These are phyloP conservation scores for Aspergillus arachidicola DNA, from an alignment of 2,329 filamentous ascomycete genomes.

Conservation along the genomic window DNA sequence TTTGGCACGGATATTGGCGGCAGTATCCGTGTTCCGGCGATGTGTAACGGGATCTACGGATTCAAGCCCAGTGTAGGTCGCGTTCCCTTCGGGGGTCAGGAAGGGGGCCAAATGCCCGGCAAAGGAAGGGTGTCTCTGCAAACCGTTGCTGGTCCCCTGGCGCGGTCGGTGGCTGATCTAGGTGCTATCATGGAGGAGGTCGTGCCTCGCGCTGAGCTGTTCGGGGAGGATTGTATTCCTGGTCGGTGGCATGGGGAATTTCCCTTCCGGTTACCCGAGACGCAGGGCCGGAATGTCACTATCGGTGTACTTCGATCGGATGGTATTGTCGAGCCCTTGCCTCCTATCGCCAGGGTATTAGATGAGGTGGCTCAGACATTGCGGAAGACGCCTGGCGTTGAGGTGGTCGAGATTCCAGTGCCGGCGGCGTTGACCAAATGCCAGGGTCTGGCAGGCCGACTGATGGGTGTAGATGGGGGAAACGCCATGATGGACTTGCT, in stretches of 20 bases:
- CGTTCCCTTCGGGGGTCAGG: conserved; percentile 56
- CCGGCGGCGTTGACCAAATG: conserved; percentile 56
- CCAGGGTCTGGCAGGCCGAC: conserved; percentile 58
- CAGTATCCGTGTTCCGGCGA: conserved; percentile 50
- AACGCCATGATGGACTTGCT: conserved; percentile 60
- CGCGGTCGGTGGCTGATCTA: conserved; percentile 43
- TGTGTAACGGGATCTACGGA: conserved; percentile 56
- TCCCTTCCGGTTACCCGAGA: conserved; percentile 16
- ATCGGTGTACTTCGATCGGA: conserved; percentile 47
- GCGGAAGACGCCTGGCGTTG: conserved; percentile 47
- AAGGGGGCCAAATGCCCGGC: conserved; percentile 50
- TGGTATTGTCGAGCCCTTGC: conserved; percentile 41
- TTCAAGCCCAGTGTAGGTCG: conserved; percentile 53
- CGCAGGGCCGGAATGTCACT: conserved; percentile 37
- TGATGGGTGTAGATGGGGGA: conserved; percentile 62
- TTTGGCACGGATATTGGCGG: conserved; percentile 64
- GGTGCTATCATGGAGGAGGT: conserved; percentile 54
- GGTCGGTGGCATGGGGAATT: conserved; percentile 42
- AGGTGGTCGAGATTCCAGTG: conserved; percentile 61
- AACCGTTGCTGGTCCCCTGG: conserved; percentile 48
- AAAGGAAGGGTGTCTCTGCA: conserved; percentile 55
- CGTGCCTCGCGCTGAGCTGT: conserved; percentile 56
- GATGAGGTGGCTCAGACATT: conserved; percentile 42
- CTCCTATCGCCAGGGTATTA: conserved; percentile 43
- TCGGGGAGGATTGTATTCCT: conserved; percentile 51